Evolutionary conservation across 495 filamentous ascomycete genomes (phyloP), one percentile per base, ranked within the genome.

Genomic region (Penicillium daleae): DNA sequence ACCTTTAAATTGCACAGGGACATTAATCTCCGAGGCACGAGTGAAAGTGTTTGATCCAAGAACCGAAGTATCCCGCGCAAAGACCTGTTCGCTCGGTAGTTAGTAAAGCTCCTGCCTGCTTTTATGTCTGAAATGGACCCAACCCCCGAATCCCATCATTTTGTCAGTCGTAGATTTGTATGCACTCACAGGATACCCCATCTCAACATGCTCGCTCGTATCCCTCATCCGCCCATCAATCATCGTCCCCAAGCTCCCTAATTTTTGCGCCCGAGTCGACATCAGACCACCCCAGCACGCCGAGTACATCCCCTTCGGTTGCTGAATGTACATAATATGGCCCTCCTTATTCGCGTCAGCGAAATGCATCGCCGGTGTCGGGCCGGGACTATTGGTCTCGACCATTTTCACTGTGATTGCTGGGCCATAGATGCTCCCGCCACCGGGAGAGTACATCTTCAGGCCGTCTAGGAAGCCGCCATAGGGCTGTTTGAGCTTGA

Each of bases 361-460:
- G 24, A 66, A 68, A 49, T 68, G 66, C n/a, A 58, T 29, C 5
- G 62, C 50, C 6, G 63, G 66, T 2, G 44, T 60, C 7, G 66
- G 63, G n/a, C 59, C 63, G 22, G 66, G 66, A 33, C 69, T 70
- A 10, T 63, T 68, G 6, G 66, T 60, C 52, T 71, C 63, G 15
- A 73, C 68, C 70, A 73, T 71, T 46, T 73, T 68, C 37, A 73
- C 68, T 1, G 70, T 71, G 13, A 73, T 61, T 2, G 68, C 65
- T 17, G 68, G 70, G 7, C 65, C 70, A 31, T 60, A 64, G 40
- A 66, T 66, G 35, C 62, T 61, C 4, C 66, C 66, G 0, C 27
- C 31, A 6, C 62, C 62, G 0, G 62, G 66, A 0, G 62, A 68
- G 33, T 49, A 60, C 66, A 66, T 62, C 24, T 60, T 55, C 15